Conservation (phyloP, 805 yeast species). For the Schwanniomyces vanrijiae region DNA sequence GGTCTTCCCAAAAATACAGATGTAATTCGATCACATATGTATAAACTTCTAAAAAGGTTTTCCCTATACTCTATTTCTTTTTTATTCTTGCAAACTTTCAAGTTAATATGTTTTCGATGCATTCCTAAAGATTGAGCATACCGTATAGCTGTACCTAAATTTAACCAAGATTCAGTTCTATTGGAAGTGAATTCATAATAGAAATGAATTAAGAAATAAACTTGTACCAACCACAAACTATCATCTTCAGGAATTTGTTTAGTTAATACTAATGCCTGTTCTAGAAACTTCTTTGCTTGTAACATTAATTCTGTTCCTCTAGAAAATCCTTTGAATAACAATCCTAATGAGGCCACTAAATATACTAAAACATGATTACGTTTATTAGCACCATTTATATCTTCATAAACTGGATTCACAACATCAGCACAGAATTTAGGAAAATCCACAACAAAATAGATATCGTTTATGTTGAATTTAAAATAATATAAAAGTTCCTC, state of each 20-base stretch:
- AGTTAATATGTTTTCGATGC: conserved; percentile 38
- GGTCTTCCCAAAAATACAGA: conserved; percentile 39
- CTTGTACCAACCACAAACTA: conserved; percentile 42
- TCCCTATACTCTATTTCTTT: conserved; percentile 28
- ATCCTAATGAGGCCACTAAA: conserved; percentile 41
- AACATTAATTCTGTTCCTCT: conserved; percentile 18
- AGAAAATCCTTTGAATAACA: conserved; percentile 32
- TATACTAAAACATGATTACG: conserved; percentile 32
- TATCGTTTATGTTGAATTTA: conserved; percentile 38
- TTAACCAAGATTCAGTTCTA: conserved; percentile 44
- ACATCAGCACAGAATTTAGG: conserved; percentile 25
- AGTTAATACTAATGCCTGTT: conserved; percentile 31
- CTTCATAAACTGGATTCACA: conserved; percentile 27
- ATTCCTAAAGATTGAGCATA: conserved; percentile 44
- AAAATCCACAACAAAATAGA: conserved; percentile 39
- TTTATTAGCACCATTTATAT: conserved; percentile 23
- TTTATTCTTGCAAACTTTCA: conserved; percentile 25
- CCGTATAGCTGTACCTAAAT: conserved; percentile 41
- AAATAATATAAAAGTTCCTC: conserved; percentile 20
- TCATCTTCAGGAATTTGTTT: conserved; percentile 36
- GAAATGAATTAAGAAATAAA: conserved; percentile 37
- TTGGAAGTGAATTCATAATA: conserved; percentile 41
- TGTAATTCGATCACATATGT: conserved; percentile 32
- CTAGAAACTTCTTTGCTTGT: conserved; percentile 33
- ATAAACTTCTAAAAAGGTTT: conserved; percentile 33